A percentile compares a stretch with the other conserved stretches of the same genome.
These are phyloP conservation scores for Talaromyces pinophilus DNA, from an alignment of 2,329 filamentous ascomycete genomes.

Conservation along the genomic window DNA sequence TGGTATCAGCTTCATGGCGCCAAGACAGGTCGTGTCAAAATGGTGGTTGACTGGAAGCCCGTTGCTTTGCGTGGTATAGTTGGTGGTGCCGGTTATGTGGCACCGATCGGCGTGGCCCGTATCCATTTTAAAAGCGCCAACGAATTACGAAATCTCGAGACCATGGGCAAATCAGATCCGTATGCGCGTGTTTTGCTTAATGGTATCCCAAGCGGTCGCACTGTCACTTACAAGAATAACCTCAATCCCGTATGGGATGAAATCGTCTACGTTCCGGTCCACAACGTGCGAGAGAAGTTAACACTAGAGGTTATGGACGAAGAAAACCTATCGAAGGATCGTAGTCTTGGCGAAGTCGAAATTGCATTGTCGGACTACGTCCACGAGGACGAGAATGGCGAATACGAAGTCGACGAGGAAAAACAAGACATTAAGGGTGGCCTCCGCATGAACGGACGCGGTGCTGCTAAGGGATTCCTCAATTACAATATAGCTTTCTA, in stretches of 20 bases:
- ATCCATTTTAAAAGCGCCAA: constrained; percentile 84
- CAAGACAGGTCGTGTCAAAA: constrained; percentile 81
- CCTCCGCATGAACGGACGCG: constrained; percentile 68
- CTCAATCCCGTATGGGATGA: constrained; percentile 96
- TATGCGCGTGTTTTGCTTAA: constrained; percentile 88
- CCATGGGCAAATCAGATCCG: constrained; percentile 94
- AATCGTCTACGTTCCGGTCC: constrained; percentile 88
- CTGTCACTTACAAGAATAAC: constrained; percentile 94
- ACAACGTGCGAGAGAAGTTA: constrained; percentile 79
- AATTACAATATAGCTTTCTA: constrained; percentile 87
- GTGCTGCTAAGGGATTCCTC: constrained; percentile 74
- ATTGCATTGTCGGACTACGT: constrained; percentile 77
- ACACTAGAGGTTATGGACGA: constrained; percentile 95
- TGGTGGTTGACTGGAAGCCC: constrained; percentile 93
- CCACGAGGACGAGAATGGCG: constrained; percentile 72
- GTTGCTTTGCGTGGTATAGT: constrained; percentile 79
- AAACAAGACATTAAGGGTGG: constrained; percentile 68
- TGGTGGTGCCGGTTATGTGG: constrained; percentile 82
- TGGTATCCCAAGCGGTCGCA: constrained; percentile 85
- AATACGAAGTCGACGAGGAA: constrained; percentile 75
- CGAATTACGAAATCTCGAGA: constrained; percentile 87
- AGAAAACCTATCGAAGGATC: constrained; percentile 87
- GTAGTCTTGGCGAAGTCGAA: constrained; percentile 80
- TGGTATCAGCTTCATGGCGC: constrained; percentile 89
- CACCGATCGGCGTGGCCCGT: constrained; percentile 91